A percentile compares a stretch with the other conserved stretches of the same genome.
phyloP scores from a whole-genome alignment of 225 moss, liverwort and hornwort genomes.

The Pseudoscleropodium purum region DNA sequence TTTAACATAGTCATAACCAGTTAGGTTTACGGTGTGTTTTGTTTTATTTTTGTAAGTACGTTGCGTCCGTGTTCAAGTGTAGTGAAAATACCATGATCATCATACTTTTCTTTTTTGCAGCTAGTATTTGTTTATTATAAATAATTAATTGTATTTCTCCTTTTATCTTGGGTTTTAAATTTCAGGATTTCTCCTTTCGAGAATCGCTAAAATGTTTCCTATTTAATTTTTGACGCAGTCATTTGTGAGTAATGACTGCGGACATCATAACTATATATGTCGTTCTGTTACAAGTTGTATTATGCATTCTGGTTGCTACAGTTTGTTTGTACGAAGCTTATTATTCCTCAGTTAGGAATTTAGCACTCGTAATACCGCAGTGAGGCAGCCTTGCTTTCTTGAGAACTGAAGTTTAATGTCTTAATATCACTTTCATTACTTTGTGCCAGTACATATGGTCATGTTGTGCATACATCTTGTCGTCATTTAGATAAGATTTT shows the following conservation, averaged over 20 bases:
- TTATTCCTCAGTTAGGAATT: background rate
- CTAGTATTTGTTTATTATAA: background rate
- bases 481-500: background rate
- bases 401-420: background rate
- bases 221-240: background rate
- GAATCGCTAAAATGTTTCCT: background rate
- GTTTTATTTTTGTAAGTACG: conserved; percentile 24
- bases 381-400: background rate
- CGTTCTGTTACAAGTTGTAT: background rate
- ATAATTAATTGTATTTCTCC: background rate
- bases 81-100: background rate
- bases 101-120: background rate
- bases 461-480: background rate
- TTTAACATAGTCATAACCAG: background rate
- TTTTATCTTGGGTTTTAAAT: background rate
- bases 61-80: background rate
- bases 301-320: background rate
- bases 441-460: background rate
- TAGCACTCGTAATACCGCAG: background rate
- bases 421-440: background rate
- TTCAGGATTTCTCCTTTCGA: background rate
- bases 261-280: background rate
- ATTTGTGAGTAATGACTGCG: background rate
- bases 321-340: background rate
- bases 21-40: conserved; percentile 5